Conservation (phyloP, 1,284 basidiomycete genomes). For the Apiotrichum laibachii region DNA sequence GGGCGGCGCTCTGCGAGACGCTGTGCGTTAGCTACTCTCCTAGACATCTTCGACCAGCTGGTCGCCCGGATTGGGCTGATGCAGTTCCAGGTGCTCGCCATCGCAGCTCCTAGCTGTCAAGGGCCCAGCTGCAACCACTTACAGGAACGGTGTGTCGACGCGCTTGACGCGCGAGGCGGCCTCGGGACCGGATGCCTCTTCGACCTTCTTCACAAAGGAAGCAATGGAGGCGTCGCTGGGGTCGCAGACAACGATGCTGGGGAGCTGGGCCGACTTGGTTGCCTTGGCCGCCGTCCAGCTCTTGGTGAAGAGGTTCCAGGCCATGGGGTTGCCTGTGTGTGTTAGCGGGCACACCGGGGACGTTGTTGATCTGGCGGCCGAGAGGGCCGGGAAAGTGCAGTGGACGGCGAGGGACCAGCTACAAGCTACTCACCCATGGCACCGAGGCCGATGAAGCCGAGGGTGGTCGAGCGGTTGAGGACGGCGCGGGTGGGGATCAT, state of each 20-base stretch:
- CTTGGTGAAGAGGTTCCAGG: conserved; percentile 48
- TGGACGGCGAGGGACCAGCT: neutral
- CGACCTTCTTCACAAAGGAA: conserved; percentile 27
- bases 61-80: too few relatives aligned
- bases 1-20: conserved; percentile 48
- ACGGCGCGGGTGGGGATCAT: conserved; percentile 34
- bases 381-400: neutral
- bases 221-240: conserved; percentile 32
- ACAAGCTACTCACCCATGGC: conserved; percentile 39
- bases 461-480: conserved; percentile 33
- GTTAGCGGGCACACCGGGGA: neutral
- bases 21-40: conserved; percentile 25
- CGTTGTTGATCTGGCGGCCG: neutral
- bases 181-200: conserved; percentile 9
- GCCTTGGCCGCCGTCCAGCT: conserved; percentile 26
- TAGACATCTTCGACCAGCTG: neutral
- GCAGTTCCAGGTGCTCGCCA: neutral
- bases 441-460: conserved; percentile 49
- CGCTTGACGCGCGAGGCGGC: conserved; percentile 18
- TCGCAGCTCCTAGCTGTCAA: too few relatives aligned
- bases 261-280: conserved; percentile 7
- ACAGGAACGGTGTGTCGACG: conserved; percentile 12
- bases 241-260: conserved; percentile 47
- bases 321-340: conserved; percentile 43
- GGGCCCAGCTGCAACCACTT: conserved; percentile 1